Percentiles rank a stretch among this genome's conserved stretches.
Conservation (phyloP, 805 yeast species). For the Deakozyma indianensis region DNA sequence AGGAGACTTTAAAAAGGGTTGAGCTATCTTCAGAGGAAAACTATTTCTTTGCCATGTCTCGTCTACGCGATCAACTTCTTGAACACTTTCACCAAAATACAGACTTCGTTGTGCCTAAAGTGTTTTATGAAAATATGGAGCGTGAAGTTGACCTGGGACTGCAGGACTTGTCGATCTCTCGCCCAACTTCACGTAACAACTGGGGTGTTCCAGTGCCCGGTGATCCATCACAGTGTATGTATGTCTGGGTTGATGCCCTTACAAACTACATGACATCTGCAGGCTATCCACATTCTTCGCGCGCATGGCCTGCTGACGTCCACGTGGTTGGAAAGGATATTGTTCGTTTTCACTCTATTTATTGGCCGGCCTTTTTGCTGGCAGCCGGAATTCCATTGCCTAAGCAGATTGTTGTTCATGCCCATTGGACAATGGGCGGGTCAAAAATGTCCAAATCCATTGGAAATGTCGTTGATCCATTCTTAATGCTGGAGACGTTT, state of each 20-base stretch:
- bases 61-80: slow-evolving; percentile 42
- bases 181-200: slow-evolving; percentile 60
- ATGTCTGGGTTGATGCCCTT: slow-evolving; percentile 96
- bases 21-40: slow-evolving; percentile 64
- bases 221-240: slow-evolving; percentile 63
- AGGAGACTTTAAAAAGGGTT: slow-evolving; percentile 68
- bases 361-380: slow-evolving; percentile 86
- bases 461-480: slow-evolving; percentile 91
- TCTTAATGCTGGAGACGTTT: slow-evolving; percentile 42
- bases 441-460: slow-evolving; percentile 84
- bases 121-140: slow-evolving; percentile 39
- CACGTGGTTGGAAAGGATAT: slow-evolving; percentile 92
- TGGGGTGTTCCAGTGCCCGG: slow-evolving; percentile 92
- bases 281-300: slow-evolving; percentile 35
- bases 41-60: slow-evolving; percentile 66
- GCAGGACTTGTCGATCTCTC: slow-evolving; percentile 68
- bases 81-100: slow-evolving; percentile 34
- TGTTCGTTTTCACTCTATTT: slow-evolving; percentile 71
- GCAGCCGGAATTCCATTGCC: slow-evolving; percentile 71
- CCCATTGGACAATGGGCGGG: slow-evolving; percentile 89
- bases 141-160: slow-evolving; percentile 38
- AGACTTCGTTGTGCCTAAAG: slow-evolving; percentile 49
- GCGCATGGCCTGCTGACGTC: slow-evolving; percentile 46
- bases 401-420: slow-evolving; percentile 66
- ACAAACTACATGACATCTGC: slow-evolving; percentile 67